Conservation (phyloP, 495 filamentous ascomycete genomes). For the Hypoxylon subgilvum region DNA sequence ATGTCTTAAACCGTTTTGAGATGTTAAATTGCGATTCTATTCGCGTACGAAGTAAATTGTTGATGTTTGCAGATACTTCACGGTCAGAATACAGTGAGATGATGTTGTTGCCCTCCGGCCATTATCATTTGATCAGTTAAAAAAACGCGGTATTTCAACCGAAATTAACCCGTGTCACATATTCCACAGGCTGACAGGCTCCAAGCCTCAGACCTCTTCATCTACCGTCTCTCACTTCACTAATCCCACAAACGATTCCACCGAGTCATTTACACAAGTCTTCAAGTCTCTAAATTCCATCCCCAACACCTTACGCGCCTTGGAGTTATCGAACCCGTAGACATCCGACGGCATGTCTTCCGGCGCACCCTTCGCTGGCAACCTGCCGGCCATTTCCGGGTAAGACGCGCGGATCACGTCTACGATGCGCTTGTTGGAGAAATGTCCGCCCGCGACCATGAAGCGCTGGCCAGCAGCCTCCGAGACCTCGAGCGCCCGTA, state of each 20-base stretch:
- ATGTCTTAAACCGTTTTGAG: no score
- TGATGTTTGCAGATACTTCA: no score
- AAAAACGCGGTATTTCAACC: no score
- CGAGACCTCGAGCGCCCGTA: conserved; percentile 17
- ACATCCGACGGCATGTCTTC: not conserved
- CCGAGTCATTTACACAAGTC: not conserved
- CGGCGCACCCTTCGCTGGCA: not conserved
- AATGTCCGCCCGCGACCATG: not conserved
- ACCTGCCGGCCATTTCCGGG: not conserved
- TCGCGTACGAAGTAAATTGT: no score
- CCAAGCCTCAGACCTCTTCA: not conserved
- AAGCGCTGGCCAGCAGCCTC: conserved; percentile 18
- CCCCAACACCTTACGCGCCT: not conserved
- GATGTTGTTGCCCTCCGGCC: no score
- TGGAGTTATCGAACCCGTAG: conserved; percentile 1
- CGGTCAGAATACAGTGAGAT: no score
- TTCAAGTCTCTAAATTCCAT: conserved; percentile 2
- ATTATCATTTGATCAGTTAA: no score
- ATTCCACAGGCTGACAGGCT: not conserved
- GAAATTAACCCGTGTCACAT: no score
- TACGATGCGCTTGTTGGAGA: conserved; percentile 2
- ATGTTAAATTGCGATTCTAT: no score
- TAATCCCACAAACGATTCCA: not conserved
- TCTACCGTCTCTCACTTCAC: not conserved
- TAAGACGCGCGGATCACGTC: conserved; percentile 1